phyloP scores from a whole-genome alignment of 2,329 filamentous ascomycete species.

The Aschersonia sp. region DNA sequence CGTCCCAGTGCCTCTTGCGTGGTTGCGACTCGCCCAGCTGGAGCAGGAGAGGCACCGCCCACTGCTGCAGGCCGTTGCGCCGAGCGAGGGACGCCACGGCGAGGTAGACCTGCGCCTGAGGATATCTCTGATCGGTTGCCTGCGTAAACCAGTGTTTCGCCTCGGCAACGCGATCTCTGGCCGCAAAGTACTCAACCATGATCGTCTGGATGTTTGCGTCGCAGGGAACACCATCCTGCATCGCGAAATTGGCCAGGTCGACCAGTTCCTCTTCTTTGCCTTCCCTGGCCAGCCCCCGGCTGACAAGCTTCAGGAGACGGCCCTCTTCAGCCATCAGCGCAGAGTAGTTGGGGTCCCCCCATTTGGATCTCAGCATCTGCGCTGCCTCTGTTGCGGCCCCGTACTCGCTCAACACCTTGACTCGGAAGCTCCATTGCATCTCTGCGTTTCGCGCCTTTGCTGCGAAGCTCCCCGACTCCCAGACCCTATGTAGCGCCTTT shows the following conservation, averaged over 20 bases:
- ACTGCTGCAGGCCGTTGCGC: constrained; percentile 42
- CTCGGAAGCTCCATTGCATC: constrained; percentile 15
- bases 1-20: constrained; percentile 50
- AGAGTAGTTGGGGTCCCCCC: constrained; percentile 11
- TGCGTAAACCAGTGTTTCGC: constrained; percentile 55
- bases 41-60: constrained; percentile 46
- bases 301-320: constrained; percentile 14
- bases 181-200: constrained; percentile 49
- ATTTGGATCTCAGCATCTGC: constrained; percentile 22
- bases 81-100: constrained; percentile 34
- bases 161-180: constrained; percentile 38
- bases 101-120: constrained; percentile 12
- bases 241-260: constrained; percentile 36
- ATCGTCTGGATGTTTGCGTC: constrained; percentile 31
- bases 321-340: constrained; percentile 8
- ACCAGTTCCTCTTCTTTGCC: constrained; percentile 42
- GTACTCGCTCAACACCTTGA: constrained; percentile 33
- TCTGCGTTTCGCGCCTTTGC: constrained; percentile 7
- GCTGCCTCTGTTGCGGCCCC: constrained; percentile 40
- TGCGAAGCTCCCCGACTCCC: constrained; percentile 8
- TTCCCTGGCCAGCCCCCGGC: constrained; percentile 45
- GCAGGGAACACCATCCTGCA: constrained; percentile 29
- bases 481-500: constrained; percentile 23
- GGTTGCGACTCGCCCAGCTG: constrained; percentile 30
- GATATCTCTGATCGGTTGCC: constrained; percentile 21